Evolutionary conservation across 2,329 filamentous ascomycete genomes (phyloP), one percentile per base, ranked within the genome.

Genomic region (Cytospora piceicola): DNA sequence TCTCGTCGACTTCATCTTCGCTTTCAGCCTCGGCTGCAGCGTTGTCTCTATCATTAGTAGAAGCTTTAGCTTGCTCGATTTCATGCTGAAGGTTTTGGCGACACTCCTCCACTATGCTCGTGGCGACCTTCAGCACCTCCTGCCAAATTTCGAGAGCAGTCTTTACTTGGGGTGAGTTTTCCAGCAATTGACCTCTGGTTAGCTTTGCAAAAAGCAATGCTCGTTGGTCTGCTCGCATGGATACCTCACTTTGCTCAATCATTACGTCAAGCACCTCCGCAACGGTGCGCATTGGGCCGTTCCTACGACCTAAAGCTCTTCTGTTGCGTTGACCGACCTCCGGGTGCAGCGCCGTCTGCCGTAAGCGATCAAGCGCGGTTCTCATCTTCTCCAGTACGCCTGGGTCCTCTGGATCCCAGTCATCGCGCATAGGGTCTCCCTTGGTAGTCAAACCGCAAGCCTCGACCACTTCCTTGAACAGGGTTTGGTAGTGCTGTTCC

Each of bases 211-310:
- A 74, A 8, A 96, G 80, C 57, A 90, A 82, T 2, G 82, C 79
- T 61, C 93, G 86, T 72, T 95, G 89, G 65, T 94, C 89, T 0
- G 83, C 77, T 60, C 89, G 85, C 64, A 94, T 85, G 0, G 78
- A 75, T 7, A 80, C 81, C 65, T 94, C 91, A 53, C 90, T 93
- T 72, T 94, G 89, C 63, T 97, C 93, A 65, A 97, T 90, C 94
- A 99, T 97, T 5, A 90, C 88, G 69, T 93, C 89, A 14, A 99
- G 81, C 1, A 98, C 94, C 75, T 98, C 92, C 22, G 89, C 86
- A 1, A 97, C 90, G 0, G 94, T 96, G 15, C 91, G 85, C 69
- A 97, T 82, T 0, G 92, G 89, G 0, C 86, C 88, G 61, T 82
- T 83, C 58, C 83, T 86, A 54, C 85, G 82, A 1, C 89, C 89